Evolutionary conservation across 305 asterid genomes (phyloP), one percentile per base, ranked within the genome.

Genomic region (Salvia sclarea): DNA sequence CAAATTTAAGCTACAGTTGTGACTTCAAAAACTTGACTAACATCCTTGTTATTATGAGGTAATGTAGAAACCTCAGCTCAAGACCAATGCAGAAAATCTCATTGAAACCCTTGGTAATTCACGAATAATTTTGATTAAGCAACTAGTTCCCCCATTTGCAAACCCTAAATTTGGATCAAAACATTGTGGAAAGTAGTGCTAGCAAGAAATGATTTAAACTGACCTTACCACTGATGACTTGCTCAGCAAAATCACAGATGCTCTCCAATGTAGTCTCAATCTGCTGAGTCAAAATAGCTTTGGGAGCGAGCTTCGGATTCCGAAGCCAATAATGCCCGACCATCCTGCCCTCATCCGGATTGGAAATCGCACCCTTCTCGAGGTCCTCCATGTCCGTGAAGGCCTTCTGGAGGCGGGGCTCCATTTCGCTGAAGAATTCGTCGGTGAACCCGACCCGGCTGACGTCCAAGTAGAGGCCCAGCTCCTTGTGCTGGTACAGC

Each of bases 241-340:
- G 83, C 9, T 78, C 82, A 5, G 99, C 96, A 37, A 95, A 95
- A 22, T 63, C 79, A 48, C 78, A 83, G 60, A 91, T 86, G 31
- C 78, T 77, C 28, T 84, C 90, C 72, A 95, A 79, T 0, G 97
- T 79, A 35, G 57, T 81, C 78, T 92, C 95, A 74, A 95, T 89
- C 86, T 86, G 91, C 74, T 73, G 68, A 22, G 82, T 75, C 70
- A 95, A 76, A 30, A 84, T 45, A 61, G 86, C 73, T 61, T 83
- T 95, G 4, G 99, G 98, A 2, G 99, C 96, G 37, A 84, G 91
- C 25, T 84, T 75, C 5, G 99, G 88, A 59, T 81, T 85, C 60
- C 99, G 80, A 69, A 95, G 71, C 99, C 99, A 95, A 72, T 95
- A 95, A 61, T 95, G 99, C 0, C 99, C 99, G 49, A 95, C 99